phyloP scores from a whole-genome alignment of 2,329 filamentous ascomycete species.

The Neurospora sp. region DNA sequence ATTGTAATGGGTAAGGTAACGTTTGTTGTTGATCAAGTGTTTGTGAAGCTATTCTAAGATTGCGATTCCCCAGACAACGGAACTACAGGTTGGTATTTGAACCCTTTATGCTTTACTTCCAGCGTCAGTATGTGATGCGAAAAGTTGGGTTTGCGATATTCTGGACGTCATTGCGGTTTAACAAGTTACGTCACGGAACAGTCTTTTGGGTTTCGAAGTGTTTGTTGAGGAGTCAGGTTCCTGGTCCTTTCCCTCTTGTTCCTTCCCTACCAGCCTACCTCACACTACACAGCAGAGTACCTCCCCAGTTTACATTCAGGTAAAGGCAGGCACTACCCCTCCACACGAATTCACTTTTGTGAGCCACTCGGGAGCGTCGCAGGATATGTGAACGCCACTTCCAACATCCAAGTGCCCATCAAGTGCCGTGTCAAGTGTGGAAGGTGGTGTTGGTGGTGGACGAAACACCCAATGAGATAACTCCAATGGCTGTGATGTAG shows the following conservation, averaged over 20 bases:
- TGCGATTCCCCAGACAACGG: background rate
- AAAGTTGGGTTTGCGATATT: background rate
- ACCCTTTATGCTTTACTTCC: background rate
- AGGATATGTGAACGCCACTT: background rate
- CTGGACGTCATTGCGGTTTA: background rate
- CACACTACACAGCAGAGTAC: background rate
- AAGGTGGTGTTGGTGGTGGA: background rate
- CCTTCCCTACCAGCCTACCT: background rate
- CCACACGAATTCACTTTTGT: background rate
- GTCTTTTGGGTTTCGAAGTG: background rate
- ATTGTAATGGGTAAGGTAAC: background rate
- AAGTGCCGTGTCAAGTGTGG: background rate
- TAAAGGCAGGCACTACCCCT: background rate
- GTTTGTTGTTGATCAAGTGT: background rate
- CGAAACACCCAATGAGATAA: background rate
- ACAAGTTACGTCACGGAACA: background rate
- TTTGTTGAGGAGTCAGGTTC: background rate
- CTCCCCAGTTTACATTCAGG: background rate
- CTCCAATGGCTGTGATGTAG: background rate
- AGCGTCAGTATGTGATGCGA: background rate
- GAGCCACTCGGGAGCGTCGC: background rate
- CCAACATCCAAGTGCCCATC: background rate
- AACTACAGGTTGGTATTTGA: background rate
- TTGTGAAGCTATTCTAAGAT: background rate
- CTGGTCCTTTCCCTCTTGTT: background rate